Base-by-base conservation (phyloP, 2,329 filamentous ascomycete species). In the Fusarium secorum region DNA sequence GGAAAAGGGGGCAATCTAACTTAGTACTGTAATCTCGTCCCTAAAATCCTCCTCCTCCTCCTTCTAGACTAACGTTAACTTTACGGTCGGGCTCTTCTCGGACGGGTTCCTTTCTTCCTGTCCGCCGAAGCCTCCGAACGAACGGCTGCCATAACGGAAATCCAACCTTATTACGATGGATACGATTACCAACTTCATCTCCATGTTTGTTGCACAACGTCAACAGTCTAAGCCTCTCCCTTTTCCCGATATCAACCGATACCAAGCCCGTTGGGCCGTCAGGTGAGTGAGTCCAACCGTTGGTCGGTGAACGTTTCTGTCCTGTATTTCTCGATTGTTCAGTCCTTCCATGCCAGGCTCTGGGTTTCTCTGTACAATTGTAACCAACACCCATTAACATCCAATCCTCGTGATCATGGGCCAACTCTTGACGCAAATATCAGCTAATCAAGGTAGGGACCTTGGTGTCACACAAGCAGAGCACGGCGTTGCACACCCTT, bases 401-500 rank as follows among this genome's bases (percentile, higher is more conserved):
- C 32, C 46, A 33, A 38, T 55, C 26, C 44, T 62, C 49, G 57
- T 49, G 28, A 64, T 51, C 57, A 49, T 60, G 45, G 41, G 46
- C 33, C 60, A 64, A 53, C 24, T 45, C 49, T 68, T 57, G 69
- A 64, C 63, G 61, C 65, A 66, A 56, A 54, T 60, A 68, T 59
- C 60, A 52, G 41, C 39, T 57, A 66, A 46, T 17, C 39, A 59
- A 48, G n/a, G 41, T 41, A 56, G 35, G 42, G 44, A 53, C 30
- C 30, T 53, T 45, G 65, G 66, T 72, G 74, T 61, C 52, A 75
- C 76, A 72, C 73, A 76, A 77, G 71, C 71, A 71, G 57, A 73
- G 58, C 69, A 66, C 64, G 46, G 54, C 56, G 68, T 71, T 67
- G 32, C 59, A 75, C 74, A 68, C 61, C 44, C 66, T 72, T 76